phyloP scores from a whole-genome alignment of 768 basidiomycete species.

The Boletus vermiculosoides region DNA sequence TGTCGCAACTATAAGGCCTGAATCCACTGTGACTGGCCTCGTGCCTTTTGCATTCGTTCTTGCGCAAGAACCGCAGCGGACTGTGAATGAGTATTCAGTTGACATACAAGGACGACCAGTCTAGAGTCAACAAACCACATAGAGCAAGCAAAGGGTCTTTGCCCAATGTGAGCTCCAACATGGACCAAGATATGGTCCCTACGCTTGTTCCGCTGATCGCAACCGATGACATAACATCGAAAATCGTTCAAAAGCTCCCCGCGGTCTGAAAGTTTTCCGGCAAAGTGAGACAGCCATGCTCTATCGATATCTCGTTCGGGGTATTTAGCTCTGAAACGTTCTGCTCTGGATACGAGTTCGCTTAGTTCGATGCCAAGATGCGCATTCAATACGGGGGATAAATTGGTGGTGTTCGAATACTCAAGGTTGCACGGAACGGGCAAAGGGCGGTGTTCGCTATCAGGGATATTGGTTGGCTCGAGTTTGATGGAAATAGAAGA shows the following conservation, averaged over 20 bases:
- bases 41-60: slow-evolving; percentile 77
- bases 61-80: slow-evolving; percentile 62
- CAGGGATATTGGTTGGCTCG: neutral
- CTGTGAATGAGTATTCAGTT: slow-evolving; percentile 35
- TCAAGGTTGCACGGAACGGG: slow-evolving; percentile 1
- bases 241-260: slow-evolving; percentile 61
- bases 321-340: slow-evolving; percentile 51
- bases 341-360: slow-evolving; percentile 55
- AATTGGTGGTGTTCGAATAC: slow-evolving; percentile 1
- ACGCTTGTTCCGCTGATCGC: slow-evolving; percentile 66
- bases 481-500: neutral
- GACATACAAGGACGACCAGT: neutral
- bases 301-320: slow-evolving; percentile 61
- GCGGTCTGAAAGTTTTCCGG: slow-evolving; percentile 57
- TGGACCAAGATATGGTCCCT: slow-evolving; percentile 75
- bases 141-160: slow-evolving; percentile 62
- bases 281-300: slow-evolving; percentile 64
- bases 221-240: slow-evolving; percentile 67
- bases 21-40: slow-evolving; percentile 60
- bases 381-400: slow-evolving; percentile 59
- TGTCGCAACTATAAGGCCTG: slow-evolving; percentile 57
- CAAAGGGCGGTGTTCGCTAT: neutral
- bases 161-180: slow-evolving; percentile 68
- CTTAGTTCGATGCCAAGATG: slow-evolving; percentile 57
- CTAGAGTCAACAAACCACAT: slow-evolving; percentile 50